Base-by-base conservation (phyloP, 306 rosid species). In the Corylus avellana region DNA sequence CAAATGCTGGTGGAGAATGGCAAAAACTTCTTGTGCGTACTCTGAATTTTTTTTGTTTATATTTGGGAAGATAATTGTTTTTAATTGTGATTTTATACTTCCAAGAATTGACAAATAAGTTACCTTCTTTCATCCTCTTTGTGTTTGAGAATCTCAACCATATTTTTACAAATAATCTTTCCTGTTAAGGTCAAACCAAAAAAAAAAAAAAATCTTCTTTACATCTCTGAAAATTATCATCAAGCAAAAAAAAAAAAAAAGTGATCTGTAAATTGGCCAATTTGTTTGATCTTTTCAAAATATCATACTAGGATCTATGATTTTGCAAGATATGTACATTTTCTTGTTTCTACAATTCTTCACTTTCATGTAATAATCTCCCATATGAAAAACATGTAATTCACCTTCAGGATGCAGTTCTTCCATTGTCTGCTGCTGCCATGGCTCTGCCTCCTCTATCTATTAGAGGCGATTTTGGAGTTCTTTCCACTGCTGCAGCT, bases 401-500 rank as follows among this genome's bases (percentile, higher is more conserved):
- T 85, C 72, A 53, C 85, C 79, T 72, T 58, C 92, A 91, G 97
- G 97, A 94, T 83, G 91, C 95, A 44, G 75, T 94, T 58, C 97
- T 91, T 85, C 97, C 97, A 47, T 77, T 94, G 81, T 94, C 98
- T 59, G 88, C 91, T 8, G 92, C 97, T 61, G 98, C 97, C 51
- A 92, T 87, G 95, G 97, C 94, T 78, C 92, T 94, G 83, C 98
- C 98, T 32, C 97, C 98, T 77, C 90, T 94, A 10, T 90, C 97
- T 47, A 84, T 94, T 74, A 86, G 98, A 58, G 97, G 97, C 54
- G 97, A 94, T 78, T 85, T 87, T 71, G 98, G 97, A 11, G 95
- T 91, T 76, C 77, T 94, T 78, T 91, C 96, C 66, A 94, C 97
- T 66, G 93, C 97, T 29, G 98, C 86, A n/a, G 94, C 89, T 74